These are phyloP conservation scores for Priceomyces melissophilus DNA, from an alignment of 805 yeast species.

Conservation along the genomic window DNA sequence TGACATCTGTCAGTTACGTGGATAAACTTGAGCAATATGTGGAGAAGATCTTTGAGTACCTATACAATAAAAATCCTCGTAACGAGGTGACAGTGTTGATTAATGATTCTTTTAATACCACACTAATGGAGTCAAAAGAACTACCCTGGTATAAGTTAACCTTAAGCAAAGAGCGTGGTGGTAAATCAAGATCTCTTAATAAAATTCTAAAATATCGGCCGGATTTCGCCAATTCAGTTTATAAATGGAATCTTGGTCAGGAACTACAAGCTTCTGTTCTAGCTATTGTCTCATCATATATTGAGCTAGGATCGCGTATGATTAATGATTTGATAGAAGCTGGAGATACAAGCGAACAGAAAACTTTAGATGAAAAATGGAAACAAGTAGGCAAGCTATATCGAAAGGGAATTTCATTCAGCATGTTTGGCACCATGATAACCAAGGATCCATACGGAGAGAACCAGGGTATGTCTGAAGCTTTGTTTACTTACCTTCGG, in stretches of 20 bases:
- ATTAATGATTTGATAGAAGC: conserved; percentile 33
- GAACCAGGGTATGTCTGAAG: conserved; percentile 5
- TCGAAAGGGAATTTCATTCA: conserved; percentile 28
- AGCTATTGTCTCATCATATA: conserved; percentile 26
- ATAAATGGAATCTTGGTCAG: conserved; percentile 26
- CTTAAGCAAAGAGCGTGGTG: background rate
- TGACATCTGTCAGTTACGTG: conserved; percentile 26
- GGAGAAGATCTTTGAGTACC: conserved; percentile 19
- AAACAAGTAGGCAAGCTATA: conserved; percentile 30
- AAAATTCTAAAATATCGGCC: conserved; percentile 1
- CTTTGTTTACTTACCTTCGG: conserved; percentile 13
- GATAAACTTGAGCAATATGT: conserved; percentile 33
- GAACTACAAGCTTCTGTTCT: conserved; percentile 27
- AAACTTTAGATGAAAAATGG: conserved; percentile 27
- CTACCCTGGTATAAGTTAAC: conserved; percentile 16
- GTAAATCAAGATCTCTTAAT: background rate
- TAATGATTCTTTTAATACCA: conserved; percentile 1
- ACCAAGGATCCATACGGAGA: no score
- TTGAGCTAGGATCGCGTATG: conserved; percentile 32
- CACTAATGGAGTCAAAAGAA: conserved; percentile 5
- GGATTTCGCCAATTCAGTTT: background rate
- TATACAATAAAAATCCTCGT: background rate
- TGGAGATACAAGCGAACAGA: conserved; percentile 13
- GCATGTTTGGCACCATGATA: conserved; percentile 18
- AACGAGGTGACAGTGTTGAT: conserved; percentile 5